A percentile compares a stretch with the other conserved stretches of the same genome.
These are phyloP conservation scores for Diaporthe helianthi DNA, from an alignment of 2,329 filamentous ascomycete species.

Conservation along the genomic window DNA sequence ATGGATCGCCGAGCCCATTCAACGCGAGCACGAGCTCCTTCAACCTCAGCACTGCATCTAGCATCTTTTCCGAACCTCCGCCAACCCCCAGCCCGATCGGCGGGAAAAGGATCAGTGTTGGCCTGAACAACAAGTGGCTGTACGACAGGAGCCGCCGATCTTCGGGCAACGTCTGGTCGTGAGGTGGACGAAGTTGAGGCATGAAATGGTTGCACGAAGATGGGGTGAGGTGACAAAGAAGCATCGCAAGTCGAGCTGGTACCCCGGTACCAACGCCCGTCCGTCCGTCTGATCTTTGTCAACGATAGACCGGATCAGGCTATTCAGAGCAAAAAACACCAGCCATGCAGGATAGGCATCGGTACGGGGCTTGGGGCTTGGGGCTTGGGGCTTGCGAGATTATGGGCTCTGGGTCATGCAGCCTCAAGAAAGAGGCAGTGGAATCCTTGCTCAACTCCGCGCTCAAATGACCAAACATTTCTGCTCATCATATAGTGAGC, in stretches of 20 bases:
- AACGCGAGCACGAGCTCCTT: conserved; percentile 56
- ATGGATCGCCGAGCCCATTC: conserved; percentile 61
- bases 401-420: background rate
- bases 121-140: conserved; percentile 91
- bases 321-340: background rate
- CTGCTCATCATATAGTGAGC: background rate
- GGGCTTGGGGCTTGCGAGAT: background rate
- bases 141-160: conserved; percentile 80
- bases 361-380: background rate
- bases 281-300: background rate
- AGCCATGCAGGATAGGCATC: background rate
- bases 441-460: background rate
- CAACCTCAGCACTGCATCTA: conserved; percentile 56
- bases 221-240: background rate
- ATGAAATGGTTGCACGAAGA: background rate
- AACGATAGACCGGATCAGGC: background rate
- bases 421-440: background rate
- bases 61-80: conserved; percentile 62
- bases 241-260: background rate
- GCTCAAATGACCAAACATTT: background rate
- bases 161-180: conserved; percentile 51
- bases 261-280: background rate
- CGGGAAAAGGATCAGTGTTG: conserved; percentile 75
- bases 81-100: conserved; percentile 72
- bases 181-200: background rate